These are phyloP conservation scores for Phaffomyces thermotolerans DNA, from an alignment of 805 yeast genomes.

Conservation along the genomic window DNA sequence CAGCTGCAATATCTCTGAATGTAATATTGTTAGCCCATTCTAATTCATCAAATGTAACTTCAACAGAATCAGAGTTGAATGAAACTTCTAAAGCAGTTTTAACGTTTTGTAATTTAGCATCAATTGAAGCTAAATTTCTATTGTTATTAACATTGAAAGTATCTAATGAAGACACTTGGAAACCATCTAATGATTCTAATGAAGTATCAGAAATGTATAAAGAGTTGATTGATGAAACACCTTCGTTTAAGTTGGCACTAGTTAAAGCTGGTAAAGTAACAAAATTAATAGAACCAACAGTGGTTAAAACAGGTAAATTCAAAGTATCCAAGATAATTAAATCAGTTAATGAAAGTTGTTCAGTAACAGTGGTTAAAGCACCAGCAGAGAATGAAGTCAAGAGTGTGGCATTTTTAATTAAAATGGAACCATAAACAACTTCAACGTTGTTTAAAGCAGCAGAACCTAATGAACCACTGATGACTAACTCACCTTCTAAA, in stretches of 20 bases:
- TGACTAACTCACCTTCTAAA: slow-evolving; percentile 69
- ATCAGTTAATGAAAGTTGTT: slow-evolving; percentile 51
- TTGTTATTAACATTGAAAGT: slow-evolving; percentile 87
- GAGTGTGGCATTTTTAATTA: slow-evolving; percentile 54
- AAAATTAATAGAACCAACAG: slow-evolving; percentile 76
- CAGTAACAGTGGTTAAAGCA: slow-evolving; percentile 65
- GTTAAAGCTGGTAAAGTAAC: slow-evolving; percentile 82
- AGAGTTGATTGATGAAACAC: slow-evolving; percentile 66
- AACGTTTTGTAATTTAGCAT: slow-evolving; percentile 67
- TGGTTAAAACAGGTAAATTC: slow-evolving; percentile 68
- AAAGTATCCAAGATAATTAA: slow-evolving; percentile 63
- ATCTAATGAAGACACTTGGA: slow-evolving; percentile 40
- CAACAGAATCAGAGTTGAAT: slow-evolving; percentile 75
- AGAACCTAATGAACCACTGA: slow-evolving; percentile 56
- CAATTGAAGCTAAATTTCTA: slow-evolving; percentile 61
- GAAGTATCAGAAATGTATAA: slow-evolving; percentile 70
- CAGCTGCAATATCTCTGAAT: slow-evolving; percentile 70
- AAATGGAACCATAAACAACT: slow-evolving; percentile 71
- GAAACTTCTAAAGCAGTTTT: slow-evolving; percentile 72
- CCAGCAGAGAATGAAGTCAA: slow-evolving; percentile 72
- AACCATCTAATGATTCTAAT: slow-evolving; percentile 61
- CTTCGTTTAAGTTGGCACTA: slow-evolving; percentile 56
- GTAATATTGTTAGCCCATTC: slow-evolving; percentile 83
- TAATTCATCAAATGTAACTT: slow-evolving; percentile 61
- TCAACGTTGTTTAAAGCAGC: slow-evolving; percentile 69